Conservation (phyloP, 192 early-diverging fungal genomes). For the Podila epicladia region DNA sequence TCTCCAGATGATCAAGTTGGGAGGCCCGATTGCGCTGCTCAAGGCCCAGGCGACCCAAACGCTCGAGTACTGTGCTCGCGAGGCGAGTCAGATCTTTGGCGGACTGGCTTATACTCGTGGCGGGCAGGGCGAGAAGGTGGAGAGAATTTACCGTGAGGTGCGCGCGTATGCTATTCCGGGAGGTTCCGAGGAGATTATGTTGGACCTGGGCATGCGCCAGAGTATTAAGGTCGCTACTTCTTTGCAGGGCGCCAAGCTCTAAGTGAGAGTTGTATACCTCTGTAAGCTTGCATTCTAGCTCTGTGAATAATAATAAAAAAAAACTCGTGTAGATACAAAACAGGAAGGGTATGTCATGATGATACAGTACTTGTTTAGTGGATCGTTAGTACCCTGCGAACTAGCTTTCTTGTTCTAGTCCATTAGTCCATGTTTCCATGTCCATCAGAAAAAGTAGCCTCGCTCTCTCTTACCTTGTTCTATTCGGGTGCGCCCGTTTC, state of each 20-base stretch:
- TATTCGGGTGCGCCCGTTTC: not conserved
- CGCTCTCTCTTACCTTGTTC: too few relatives aligned
- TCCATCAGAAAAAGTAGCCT: too few relatives aligned
- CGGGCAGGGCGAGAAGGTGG: constrained; percentile 77
- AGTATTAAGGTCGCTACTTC: constrained; percentile 67
- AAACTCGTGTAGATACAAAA: not conserved
- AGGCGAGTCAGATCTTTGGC: constrained; percentile 92
- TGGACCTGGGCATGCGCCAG: constrained; percentile 86
- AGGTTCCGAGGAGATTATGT: constrained; percentile 92
- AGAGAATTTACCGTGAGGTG: constrained; percentile 88
- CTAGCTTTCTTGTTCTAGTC: too few relatives aligned
- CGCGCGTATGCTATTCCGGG: constrained; percentile 86
- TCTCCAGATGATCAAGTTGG: constrained; percentile 79
- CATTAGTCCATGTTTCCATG: too few relatives aligned
- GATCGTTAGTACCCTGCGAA: too few relatives aligned
- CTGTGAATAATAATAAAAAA: not conserved
- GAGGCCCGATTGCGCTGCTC: constrained; percentile 86
- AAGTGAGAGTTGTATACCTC: not conserved
- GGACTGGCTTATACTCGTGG: constrained; percentile 84
- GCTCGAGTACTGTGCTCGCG: constrained; percentile 88
- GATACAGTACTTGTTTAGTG: too few relatives aligned
- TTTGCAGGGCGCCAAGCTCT: constrained; percentile 3
- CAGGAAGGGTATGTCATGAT: too few relatives aligned
- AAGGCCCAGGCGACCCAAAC: constrained; percentile 90
- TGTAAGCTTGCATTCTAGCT: not conserved